A percentile compares a stretch with the other conserved stretches of the same genome.
These are phyloP conservation scores for Platanthera guangdongensis DNA, from an alignment of 106 monocot genomes.

Conservation along the genomic window DNA sequence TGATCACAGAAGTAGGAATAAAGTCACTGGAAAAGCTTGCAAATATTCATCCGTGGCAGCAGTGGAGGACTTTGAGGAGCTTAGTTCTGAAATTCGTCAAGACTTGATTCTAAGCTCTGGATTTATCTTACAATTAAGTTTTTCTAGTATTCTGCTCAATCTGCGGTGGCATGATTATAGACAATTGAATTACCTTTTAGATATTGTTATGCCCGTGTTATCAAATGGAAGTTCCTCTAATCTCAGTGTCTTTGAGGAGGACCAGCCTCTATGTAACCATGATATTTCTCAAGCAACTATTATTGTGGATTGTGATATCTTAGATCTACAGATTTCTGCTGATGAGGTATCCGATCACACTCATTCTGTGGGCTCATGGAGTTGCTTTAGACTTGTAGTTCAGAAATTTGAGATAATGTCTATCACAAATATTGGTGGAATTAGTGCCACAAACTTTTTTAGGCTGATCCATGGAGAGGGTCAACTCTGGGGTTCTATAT, in stretches of 20 bases:
- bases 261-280: conserved; percentile 4
- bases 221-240: conserved; percentile 13
- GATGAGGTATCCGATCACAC: conserved; percentile 34
- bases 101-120: conserved; percentile 71
- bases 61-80: conserved; percentile 34
- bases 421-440: conserved; percentile 64
- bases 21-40: conserved; percentile 34
- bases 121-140: conserved; percentile 47
- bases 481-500: conserved; percentile 64
- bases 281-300: conserved; percentile 48
- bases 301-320: conserved; percentile 50
- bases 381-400: conserved; percentile 33
- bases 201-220: conserved; percentile 26
- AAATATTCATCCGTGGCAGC: conserved; percentile 59
- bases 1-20: conserved; percentile 44
- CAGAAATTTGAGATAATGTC: conserved; percentile 75
- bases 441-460: conserved; percentile 43
- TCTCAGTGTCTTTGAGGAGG: conserved; percentile 9
- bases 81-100: conserved; percentile 46
- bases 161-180: conserved; percentile 41
- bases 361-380: conserved; percentile 64
- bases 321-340: conserved; percentile 42
- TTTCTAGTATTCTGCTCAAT: conserved; percentile 35
- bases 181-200: conserved; percentile 38
- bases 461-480: conserved; percentile 85